A percentile compares a stretch with the other conserved stretches of the same genome.
Conservation (phyloP, 139 green algal species). For the Volvox africanus region DNA sequence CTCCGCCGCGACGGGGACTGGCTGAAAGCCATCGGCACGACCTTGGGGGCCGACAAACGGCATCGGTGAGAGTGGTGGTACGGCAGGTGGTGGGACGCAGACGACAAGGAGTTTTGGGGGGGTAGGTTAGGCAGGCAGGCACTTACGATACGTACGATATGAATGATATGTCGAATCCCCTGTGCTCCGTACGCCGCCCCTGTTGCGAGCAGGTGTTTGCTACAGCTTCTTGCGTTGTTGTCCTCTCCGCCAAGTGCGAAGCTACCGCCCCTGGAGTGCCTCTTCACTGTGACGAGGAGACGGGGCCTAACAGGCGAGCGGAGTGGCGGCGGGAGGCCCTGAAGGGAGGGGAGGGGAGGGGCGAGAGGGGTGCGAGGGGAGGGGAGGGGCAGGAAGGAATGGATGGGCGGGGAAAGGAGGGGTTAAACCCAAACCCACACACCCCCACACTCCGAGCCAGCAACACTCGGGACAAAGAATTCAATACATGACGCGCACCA, state of each 20-base stretch:
- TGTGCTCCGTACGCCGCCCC: too few relatives aligned
- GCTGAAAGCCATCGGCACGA: conserved; percentile 80
- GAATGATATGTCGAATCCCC: too few relatives aligned
- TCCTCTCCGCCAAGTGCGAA: conserved; percentile 54
- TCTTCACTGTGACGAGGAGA: conserved; percentile 88
- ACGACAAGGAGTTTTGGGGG: too few relatives aligned
- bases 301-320: conserved; percentile 58
- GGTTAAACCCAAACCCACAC: too few relatives aligned
- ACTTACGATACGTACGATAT: too few relatives aligned
- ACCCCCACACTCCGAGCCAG: too few relatives aligned
- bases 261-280: conserved; percentile 82
- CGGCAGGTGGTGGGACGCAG: too few relatives aligned
- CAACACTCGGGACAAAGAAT: too few relatives aligned
- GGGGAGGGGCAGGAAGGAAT: neutral
- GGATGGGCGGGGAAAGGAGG: neutral
- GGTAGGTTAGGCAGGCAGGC: too few relatives aligned
- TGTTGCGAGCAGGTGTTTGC: conserved; percentile 62
- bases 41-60: conserved; percentile 85
- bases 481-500: too few relatives aligned
- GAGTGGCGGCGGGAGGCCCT: neutral
- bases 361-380: too few relatives aligned
- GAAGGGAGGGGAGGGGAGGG: neutral
- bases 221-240: conserved; percentile 77
- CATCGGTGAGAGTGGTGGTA: conserved; percentile 61
- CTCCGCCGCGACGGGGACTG: conserved; percentile 73